Base-by-base conservation (phyloP, 1,139 yeast genomes). In the Nakaseomyces sp. region DNA sequence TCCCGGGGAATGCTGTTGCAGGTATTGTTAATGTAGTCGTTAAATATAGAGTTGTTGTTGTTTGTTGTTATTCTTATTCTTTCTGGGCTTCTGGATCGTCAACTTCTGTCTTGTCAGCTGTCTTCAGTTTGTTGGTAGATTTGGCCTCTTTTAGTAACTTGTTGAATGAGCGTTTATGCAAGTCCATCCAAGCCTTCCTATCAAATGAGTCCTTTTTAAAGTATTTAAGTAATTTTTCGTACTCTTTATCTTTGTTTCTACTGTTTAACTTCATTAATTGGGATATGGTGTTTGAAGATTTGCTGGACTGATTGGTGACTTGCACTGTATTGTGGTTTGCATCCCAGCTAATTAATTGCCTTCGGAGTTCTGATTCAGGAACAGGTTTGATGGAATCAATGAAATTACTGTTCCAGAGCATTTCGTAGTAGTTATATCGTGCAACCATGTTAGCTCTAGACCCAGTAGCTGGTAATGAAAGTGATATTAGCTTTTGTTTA, bases 331-430 rank as follows among this genome's bases (percentile, higher is more conserved):
- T 59, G 29, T 56, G 56, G 9, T 69, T 52, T 10, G 68, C 58
- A 54, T 89, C 96, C 95, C 96, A 85, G 52, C 76, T 77, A 24
- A 66, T 64, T 41, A 89, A 66, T 47, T 73, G 74, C 45, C 72
- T 75, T 42, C 76, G 66, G 39, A 89, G 60, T 4, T 75, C 73
- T 38, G 67, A 64, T 24, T 76, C 79, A 16, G 76, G 64, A 4
- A 74, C 75, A 0, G 96, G 96, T 24, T 69, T 70, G 41, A 75
- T 69, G n/a, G 88, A 74, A 57, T 88, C 96, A 25, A 57, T 50
- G 42, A 81, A 72, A 56, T 88, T 88, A 15, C 96, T 81, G 56
- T 89, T 89, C 77, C 81, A 84, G 13, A 88, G 60, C 30, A 82
- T 77, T 48, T 84, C 78, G 68, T 81, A 89, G 51, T 89, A 94